These are phyloP conservation scores for Auricularia heimuer DNA, from an alignment of 768 basidiomycete species.

Conservation along the genomic window DNA sequence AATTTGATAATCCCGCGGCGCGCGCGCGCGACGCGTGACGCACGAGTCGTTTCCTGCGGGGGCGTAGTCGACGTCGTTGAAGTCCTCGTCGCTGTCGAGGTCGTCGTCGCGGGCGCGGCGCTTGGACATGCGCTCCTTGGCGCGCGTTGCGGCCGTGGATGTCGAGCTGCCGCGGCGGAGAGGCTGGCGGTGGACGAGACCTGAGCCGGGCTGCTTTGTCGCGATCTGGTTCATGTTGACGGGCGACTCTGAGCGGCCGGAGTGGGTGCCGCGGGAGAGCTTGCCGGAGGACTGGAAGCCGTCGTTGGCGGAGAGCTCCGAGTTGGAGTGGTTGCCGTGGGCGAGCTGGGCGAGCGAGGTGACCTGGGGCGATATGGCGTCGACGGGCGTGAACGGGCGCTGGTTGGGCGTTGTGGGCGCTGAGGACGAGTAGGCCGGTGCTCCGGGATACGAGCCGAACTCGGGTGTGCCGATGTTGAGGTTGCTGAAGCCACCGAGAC, in stretches of 20 bases:
- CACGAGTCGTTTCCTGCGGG: not conserved
- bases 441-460: not conserved
- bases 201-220: not conserved
- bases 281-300: not conserved
- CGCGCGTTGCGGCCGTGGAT: not conserved
- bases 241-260: not conserved
- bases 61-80: not conserved
- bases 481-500: not conserved
- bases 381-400: constrained; percentile 1
- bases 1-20: not conserved
- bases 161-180: not conserved
- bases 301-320: not conserved
- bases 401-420: not conserved
- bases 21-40: not conserved
- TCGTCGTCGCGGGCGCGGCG: not conserved
- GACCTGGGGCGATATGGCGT: not conserved
- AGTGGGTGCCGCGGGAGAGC: not conserved
- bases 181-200: not conserved
- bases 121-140: not conserved
- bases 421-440: not conserved
- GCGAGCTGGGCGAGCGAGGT: not conserved
- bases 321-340: not conserved
- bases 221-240: not conserved
- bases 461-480: not conserved
- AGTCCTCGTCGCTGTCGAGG: not conserved